Base-by-base conservation (phyloP, 495 filamentous ascomycete species). In the Lophiostoma macrostomum region DNA sequence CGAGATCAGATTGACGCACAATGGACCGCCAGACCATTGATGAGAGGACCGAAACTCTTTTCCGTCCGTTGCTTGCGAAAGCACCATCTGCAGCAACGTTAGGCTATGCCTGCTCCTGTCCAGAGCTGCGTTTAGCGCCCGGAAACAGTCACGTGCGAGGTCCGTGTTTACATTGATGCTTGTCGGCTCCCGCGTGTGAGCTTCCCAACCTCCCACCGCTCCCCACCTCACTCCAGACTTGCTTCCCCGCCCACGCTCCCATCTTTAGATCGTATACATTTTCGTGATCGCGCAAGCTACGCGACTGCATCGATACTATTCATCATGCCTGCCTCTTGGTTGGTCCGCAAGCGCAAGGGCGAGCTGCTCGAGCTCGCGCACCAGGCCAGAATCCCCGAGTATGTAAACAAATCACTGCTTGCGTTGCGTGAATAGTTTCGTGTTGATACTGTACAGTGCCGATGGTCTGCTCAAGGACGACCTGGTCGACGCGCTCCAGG, bases 341-440 rank as follows among this genome's bases (percentile, higher is more conserved):
- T 96, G 61, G 80, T 83, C 59, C 81, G 82, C 66, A 85, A 94
- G 77, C 84, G 85, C 71, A 97, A 96, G 74, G 74, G 74, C 51
- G 88, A 91, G 54, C 80, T 98, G 41, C 57, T 80, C 30, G 84
- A 90, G 58, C 75, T 95, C 37, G 87, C 87, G 40, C 75, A 86
- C 36, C 70, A 79, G 28, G 82, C 88, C 49, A 86, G 87, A 22
- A 70, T 96, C 31, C 77, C 78, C 63, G 79, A 85, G 89, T 91
- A 78, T 59, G 81, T 67, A 12, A 24, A 1, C 28, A 11, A 22
- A 12, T 5, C 13, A 16, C 4, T 32, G 23, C 5, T 12, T 28
- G 40, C 60, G 63, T 44, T 39, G 41, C 24, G 31, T 32, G 14
- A 38, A 40, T 18, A 59, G 22, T 71, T 50, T 29, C 22, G 5